phyloP scores from a whole-genome alignment of 805 yeast species.

The Ascoidea rubescens region DNA sequence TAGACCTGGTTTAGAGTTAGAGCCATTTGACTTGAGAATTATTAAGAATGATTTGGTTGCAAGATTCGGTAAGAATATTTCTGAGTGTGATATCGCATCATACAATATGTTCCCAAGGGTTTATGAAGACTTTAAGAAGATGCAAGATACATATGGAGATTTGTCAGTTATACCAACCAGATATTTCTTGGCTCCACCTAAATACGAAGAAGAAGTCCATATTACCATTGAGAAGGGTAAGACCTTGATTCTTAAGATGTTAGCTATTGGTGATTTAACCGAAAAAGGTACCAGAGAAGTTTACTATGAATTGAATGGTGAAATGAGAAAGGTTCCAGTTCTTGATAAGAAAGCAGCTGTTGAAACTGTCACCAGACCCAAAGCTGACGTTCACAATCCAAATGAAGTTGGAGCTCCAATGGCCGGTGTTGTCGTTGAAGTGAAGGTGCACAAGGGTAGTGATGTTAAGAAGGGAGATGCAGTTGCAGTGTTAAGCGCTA shows the following conservation, averaged over 20 bases:
- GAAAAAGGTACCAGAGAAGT: slow-evolving; percentile 86
- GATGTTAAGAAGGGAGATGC: slow-evolving; percentile 96
- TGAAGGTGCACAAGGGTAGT: slow-evolving; percentile 76
- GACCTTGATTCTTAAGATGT: slow-evolving; percentile 75
- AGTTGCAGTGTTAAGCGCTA: slow-evolving; percentile 84
- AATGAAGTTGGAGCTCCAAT: slow-evolving; percentile 96
- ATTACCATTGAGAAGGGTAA: slow-evolving; percentile 94
- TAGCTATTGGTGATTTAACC: slow-evolving; percentile 86
- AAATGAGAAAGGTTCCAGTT: slow-evolving; percentile 87
- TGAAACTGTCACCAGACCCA: slow-evolving; percentile 75
- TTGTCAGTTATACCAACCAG: slow-evolving; percentile 88
- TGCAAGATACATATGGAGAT: slow-evolving; percentile 73
- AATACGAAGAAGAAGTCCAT: slow-evolving; percentile 74
- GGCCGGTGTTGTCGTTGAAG: slow-evolving; percentile 97
- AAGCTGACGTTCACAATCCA: slow-evolving; percentile 79
- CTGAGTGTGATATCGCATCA: slow-evolving; percentile 85
- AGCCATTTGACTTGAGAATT: slow-evolving; percentile 66
- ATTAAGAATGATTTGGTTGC: slow-evolving; percentile 61
- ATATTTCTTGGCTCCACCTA: slow-evolving; percentile 78
- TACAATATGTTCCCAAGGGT: slow-evolving; percentile 98
- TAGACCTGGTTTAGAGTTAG: slow-evolving; percentile 86
- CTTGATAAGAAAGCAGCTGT: slow-evolving; percentile 80
- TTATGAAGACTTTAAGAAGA: slow-evolving; percentile 72
- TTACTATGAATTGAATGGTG: slow-evolving; percentile 96
- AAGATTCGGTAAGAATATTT: slow-evolving; percentile 59